A percentile compares a stretch with the other conserved stretches of the same genome.
phyloP scores from a whole-genome alignment of 768 basidiomycete species.

The Tricholoma hemisulphureum region DNA sequence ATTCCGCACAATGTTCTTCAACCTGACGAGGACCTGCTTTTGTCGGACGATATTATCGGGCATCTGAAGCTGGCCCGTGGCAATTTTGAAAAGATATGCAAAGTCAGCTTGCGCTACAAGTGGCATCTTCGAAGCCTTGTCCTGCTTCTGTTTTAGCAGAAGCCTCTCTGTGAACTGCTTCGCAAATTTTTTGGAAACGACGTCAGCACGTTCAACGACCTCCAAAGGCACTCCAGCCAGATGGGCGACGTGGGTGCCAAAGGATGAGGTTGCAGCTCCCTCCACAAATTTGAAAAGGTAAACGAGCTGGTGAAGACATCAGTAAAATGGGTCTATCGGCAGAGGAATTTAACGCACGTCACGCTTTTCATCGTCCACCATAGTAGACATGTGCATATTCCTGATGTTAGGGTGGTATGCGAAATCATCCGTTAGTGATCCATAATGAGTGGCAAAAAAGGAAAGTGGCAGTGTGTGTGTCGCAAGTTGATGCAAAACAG shows the following conservation, averaged over 20 bases:
- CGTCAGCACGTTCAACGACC: slow-evolving; percentile 86
- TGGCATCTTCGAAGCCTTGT: slow-evolving; percentile 60
- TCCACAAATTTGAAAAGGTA: slow-evolving; percentile 94
- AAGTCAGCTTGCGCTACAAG: slow-evolving; percentile 89
- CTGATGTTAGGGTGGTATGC: slow-evolving; percentile 88
- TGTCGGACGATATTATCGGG: slow-evolving; percentile 53
- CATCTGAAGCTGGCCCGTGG: slow-evolving; percentile 48
- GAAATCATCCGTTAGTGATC: slow-evolving; percentile 92
- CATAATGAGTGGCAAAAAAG: slow-evolving; percentile 98
- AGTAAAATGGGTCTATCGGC: slow-evolving; percentile 3
- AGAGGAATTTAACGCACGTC: slow-evolving; percentile 49
- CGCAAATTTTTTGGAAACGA: slow-evolving; percentile 84
- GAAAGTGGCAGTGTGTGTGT: slow-evolving; percentile 88
- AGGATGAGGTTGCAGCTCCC: slow-evolving; percentile 84
- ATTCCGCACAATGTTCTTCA: slow-evolving; percentile 42
- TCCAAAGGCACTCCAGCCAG: slow-evolving; percentile 86
- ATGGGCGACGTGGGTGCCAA: slow-evolving; percentile 93
- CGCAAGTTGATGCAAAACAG: slow-evolving; percentile 91
- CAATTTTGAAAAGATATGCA: slow-evolving; percentile 68
- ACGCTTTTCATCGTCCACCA: slow-evolving; percentile 88
- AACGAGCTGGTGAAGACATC: slow-evolving; percentile 54
- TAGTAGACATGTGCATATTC: slow-evolving; percentile 94
- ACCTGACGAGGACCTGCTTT: slow-evolving; percentile 49
- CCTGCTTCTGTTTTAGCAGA: slow-evolving; percentile 57
- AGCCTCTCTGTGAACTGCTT: slow-evolving; percentile 81